Conservation (phyloP, 108 stramenopile species). For the Skeletonema potamos region DNA sequence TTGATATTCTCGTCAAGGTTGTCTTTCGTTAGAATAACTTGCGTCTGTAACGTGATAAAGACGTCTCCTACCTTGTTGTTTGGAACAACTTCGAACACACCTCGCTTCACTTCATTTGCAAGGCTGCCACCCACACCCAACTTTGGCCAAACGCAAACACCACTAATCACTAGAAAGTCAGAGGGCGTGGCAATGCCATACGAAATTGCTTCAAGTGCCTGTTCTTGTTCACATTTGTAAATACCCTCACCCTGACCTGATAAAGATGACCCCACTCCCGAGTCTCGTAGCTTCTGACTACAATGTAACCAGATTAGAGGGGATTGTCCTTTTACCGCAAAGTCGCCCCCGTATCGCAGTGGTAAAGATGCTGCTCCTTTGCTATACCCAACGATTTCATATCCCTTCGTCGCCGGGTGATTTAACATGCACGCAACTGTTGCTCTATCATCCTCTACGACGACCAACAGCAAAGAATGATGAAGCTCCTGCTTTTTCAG, state of each 20-base stretch:
- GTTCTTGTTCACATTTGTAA: constrained; percentile 67
- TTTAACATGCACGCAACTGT: constrained; percentile 74
- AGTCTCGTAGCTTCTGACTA: constrained; percentile 46
- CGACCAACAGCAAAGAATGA: constrained; percentile 66
- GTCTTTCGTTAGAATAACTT: constrained; percentile 51
- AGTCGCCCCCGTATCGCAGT: constrained; percentile 78
- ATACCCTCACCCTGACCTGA: constrained; percentile 47
- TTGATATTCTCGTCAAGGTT: constrained; percentile 52
- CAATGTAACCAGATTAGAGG: constrained; percentile 77
- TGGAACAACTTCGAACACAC: constrained; percentile 66
- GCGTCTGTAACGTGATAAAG: constrained; percentile 52
- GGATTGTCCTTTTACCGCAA: constrained; percentile 62
- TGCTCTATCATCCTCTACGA: constrained; percentile 60
- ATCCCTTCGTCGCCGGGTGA: constrained; percentile 64
- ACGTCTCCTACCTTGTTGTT: constrained; percentile 37
- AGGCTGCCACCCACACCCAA: constrained; percentile 40
- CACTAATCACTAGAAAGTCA: constrained; percentile 74
- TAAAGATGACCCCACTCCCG: constrained; percentile 52
- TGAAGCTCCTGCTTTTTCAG: constrained; percentile 82
- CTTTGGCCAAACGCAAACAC: constrained; percentile 70
- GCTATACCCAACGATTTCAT: constrained; percentile 41
- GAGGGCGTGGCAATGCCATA: constrained; percentile 51
- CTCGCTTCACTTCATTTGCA: constrained; percentile 57
- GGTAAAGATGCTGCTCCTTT: constrained; percentile 27
- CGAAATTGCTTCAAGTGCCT: constrained; percentile 60